A percentile compares a stretch with the other conserved stretches of the same genome.
These are phyloP conservation scores for Corynespora cassiicola DNA, from an alignment of 2,329 filamentous ascomycete genomes.

Conservation along the genomic window DNA sequence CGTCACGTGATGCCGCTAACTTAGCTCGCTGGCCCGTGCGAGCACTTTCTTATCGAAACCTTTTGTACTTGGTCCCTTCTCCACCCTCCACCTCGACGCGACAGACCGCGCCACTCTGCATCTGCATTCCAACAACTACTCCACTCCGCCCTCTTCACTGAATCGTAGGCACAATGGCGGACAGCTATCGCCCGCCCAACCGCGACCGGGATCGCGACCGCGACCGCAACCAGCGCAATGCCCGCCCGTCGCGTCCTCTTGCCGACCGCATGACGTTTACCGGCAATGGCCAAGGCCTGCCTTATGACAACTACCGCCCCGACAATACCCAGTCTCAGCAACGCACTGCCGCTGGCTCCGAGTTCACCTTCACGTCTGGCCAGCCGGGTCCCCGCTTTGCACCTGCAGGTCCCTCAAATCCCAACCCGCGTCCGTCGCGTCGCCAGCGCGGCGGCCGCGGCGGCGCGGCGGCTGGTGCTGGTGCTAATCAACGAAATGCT, in stretches of 20 bases:
- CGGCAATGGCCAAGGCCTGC: conserved; percentile 23
- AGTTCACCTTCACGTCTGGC: conserved; percentile 43
- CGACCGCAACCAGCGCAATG: too few species aligned
- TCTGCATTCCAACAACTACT: too few species aligned
- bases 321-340: conserved; percentile 19
- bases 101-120: too few species aligned
- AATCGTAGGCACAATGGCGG: conserved; percentile 1
- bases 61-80: too few species aligned
- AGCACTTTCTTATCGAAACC: too few species aligned
- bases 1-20: too few species aligned
- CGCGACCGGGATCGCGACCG: too few species aligned
- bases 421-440: conserved; percentile 18
- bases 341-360: conserved; percentile 20
- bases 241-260: conserved; percentile 21
- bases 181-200: conserved; percentile 12
- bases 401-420: conserved; percentile 27
- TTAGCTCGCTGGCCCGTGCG: too few species aligned
- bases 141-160: too few species aligned
- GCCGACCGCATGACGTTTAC: conserved; percentile 38
- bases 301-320: conserved; percentile 37
- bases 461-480: conserved; percentile 9
- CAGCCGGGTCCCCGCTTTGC: conserved; percentile 37
- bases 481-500: not conserved
- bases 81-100: too few species aligned
- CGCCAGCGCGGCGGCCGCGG: conserved; percentile 23